Conservation (phyloP, 345 rosid genomes). For the Rhizophora apiculata region DNA sequence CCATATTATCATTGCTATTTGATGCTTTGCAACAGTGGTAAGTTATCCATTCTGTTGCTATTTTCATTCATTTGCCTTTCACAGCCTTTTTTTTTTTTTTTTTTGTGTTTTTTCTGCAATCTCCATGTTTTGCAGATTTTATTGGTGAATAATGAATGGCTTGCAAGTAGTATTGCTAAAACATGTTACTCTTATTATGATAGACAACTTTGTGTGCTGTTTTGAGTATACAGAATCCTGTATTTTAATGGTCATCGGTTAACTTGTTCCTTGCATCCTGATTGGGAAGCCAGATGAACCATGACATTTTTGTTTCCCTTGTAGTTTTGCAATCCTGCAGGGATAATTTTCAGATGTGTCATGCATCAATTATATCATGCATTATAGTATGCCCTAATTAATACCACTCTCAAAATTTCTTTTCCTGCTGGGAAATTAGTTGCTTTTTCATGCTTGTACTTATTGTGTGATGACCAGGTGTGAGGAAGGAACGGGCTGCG, state of each 20-base stretch:
- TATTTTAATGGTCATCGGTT: too few species aligned
- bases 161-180: neutral
- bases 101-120: neutral
- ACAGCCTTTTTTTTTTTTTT: neutral
- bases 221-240: too few species aligned
- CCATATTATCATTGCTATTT: slow-evolving; percentile 97
- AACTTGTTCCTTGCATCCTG: too few species aligned
- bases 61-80: neutral
- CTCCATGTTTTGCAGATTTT: neutral
- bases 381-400: too few species aligned
- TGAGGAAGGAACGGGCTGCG: slow-evolving; percentile 89
- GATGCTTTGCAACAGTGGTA: slow-evolving; percentile 92
- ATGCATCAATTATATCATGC: too few species aligned
- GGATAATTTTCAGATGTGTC: too few species aligned
- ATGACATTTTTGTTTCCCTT: too few species aligned
- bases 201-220: too few species aligned
- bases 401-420: neutral
- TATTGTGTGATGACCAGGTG: slow-evolving; percentile 40
- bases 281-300: too few species aligned
- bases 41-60: slow-evolving; percentile 14
- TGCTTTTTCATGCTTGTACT: neutral
- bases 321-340: too few species aligned
- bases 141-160: neutral
- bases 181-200: too few species aligned
- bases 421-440: neutral